phyloP scores from a whole-genome alignment of 371 early-diverging fungal species.

The Mucor irregularis region DNA sequence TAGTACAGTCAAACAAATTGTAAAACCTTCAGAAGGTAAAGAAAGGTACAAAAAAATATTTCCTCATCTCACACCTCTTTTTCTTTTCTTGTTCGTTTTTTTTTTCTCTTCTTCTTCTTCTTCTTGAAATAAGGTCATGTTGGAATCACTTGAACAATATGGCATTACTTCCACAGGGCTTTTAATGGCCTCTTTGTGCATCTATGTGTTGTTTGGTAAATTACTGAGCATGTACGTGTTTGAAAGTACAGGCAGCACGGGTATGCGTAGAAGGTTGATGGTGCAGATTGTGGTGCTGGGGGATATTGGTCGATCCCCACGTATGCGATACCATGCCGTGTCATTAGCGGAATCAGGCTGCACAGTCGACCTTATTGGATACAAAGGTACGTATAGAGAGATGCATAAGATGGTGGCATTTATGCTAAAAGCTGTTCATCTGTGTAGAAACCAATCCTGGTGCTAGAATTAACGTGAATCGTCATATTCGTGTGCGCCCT shows the following conservation, averaged over 20 bases:
- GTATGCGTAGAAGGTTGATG: conserved; percentile 28
- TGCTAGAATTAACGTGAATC: conserved; percentile 33
- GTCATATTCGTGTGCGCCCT: conserved; percentile 46
- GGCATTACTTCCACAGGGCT: conserved; percentile 21
- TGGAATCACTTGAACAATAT: not conserved
- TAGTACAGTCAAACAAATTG: too few species aligned
- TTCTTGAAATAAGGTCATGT: not conserved
- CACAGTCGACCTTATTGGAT: conserved; percentile 84
- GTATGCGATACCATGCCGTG: conserved; percentile 93
- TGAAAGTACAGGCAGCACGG: conserved; percentile 21
- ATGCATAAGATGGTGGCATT: not conserved
- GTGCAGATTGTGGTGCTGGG: conserved; percentile 84
- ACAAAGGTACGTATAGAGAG: conserved; percentile 51
- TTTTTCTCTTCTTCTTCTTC: not conserved
- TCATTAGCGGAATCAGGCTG: conserved; percentile 74
- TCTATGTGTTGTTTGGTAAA: conserved; percentile 39
- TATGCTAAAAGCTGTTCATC: too few species aligned
- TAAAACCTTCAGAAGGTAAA: too few species aligned
- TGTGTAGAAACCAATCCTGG: conserved; percentile 50
- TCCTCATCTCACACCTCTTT: too few species aligned
- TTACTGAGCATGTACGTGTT: conserved; percentile 39
- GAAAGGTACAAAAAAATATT: too few species aligned
- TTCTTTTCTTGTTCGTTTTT: not conserved
- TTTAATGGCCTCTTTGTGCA: conserved; percentile 38
- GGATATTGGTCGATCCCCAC: conserved; percentile 92